These are phyloP conservation scores for Diatrype stigma DNA, from an alignment of 2,329 filamentous ascomycete genomes.

Conservation along the genomic window DNA sequence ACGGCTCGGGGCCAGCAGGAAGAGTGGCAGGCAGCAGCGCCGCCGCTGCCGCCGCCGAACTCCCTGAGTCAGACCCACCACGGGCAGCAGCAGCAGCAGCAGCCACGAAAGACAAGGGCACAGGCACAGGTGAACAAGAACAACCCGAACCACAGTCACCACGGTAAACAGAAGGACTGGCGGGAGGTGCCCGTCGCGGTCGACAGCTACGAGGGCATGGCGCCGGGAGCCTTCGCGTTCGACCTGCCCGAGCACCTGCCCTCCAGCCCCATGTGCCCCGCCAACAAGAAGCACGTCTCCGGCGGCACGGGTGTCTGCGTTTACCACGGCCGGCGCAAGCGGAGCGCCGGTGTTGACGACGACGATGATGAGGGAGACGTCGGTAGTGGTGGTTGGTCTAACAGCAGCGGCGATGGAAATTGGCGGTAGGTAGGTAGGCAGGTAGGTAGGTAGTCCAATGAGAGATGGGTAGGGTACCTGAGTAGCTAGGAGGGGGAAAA, in stretches of 20 bases:
- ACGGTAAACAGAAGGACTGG: constrained; percentile 26
- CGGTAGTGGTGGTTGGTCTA: neutral
- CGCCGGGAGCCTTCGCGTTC: constrained; percentile 37
- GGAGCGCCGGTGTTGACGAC: neutral
- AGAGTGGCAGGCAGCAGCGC: too few species aligned
- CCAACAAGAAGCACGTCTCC: constrained; percentile 39
- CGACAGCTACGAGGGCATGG: constrained; percentile 21
- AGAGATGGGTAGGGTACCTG: too few species aligned
- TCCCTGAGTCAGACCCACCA: neutral
- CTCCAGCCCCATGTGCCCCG: constrained; percentile 47
- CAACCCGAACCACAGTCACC: neutral
- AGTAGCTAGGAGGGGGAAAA: too few species aligned
- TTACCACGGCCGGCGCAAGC: constrained; percentile 39
- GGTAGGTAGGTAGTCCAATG: too few species aligned
- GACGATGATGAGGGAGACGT: neutral
- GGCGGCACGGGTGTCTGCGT: constrained; percentile 47
- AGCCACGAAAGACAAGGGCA: too few species aligned
- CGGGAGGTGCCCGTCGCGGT: constrained; percentile 24
- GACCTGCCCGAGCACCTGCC: constrained; percentile 48
- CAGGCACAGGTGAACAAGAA: neutral
- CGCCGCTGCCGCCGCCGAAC: too few species aligned
- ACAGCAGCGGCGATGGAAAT: neutral
- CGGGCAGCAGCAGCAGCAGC: neutral
- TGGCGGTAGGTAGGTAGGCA: neutral
- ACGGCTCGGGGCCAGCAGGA: too few species aligned